phyloP scores from a whole-genome alignment of 805 yeast species.

The Starmerella kuoi region DNA sequence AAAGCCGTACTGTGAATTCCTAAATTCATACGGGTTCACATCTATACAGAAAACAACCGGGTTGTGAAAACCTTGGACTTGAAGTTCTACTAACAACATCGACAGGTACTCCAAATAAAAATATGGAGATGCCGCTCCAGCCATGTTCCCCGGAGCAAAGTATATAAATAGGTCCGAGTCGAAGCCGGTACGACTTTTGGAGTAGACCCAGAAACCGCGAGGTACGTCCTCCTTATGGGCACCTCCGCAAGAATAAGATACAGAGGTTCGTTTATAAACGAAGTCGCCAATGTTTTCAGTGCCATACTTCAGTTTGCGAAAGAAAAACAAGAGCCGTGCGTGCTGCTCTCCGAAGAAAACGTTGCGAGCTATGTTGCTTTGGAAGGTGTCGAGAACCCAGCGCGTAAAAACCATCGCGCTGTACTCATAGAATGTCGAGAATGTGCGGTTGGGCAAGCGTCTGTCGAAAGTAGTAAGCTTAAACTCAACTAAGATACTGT shows the following conservation, averaged over 20 bases:
- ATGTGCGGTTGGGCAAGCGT: conserved; percentile 21
- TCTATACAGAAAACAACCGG: conserved; percentile 37
- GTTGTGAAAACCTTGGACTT: conserved; percentile 39
- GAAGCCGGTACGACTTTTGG: conserved; percentile 24
- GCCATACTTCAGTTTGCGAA: conserved; percentile 26
- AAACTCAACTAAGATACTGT: conserved; percentile 19
- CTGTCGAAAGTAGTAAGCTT: conserved; percentile 22
- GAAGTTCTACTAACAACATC: conserved; percentile 33
- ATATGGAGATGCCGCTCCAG: conserved; percentile 31
- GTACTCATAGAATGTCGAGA: conserved; percentile 22
- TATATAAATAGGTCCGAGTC: conserved; percentile 34
- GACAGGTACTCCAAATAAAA: conserved; percentile 37
- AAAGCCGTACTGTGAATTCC: conserved; percentile 24
- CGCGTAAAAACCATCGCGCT: conserved; percentile 17
- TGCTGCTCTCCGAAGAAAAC: conserved; percentile 21
- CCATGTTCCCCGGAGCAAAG: conserved; percentile 34
- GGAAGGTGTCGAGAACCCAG: conserved; percentile 23
- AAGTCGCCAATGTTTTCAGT: conserved; percentile 26
- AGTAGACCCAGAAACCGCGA: conserved; percentile 26
- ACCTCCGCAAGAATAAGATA: not conserved
- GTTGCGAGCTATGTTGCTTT: conserved; percentile 18
- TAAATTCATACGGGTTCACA: conserved; percentile 24
- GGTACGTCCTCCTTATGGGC: conserved; percentile 2
- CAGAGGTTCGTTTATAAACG: conserved; percentile 6
- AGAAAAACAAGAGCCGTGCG: conserved; percentile 20